Percentiles rank a stretch among this genome's conserved stretches.
phyloP scores from a whole-genome alignment of 805 yeast species.

The Priceomyces haplophilus region DNA sequence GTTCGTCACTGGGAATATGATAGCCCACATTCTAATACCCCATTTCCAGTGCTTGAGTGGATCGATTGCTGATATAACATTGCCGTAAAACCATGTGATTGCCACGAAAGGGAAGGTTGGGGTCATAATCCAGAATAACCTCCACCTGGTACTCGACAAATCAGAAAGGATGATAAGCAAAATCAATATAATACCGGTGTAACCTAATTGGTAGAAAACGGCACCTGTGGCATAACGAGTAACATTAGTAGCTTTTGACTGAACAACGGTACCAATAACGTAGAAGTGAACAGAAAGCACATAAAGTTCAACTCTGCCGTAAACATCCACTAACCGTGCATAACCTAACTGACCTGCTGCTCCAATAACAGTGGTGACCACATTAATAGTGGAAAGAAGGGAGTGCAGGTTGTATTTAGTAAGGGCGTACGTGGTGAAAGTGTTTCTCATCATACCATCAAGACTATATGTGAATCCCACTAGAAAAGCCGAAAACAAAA shows the following conservation, averaged over 20 bases:
- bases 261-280: constrained; percentile 26
- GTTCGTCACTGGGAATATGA: constrained; percentile 18
- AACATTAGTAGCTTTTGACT: constrained; percentile 27
- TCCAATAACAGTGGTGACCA: constrained; percentile 24
- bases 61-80: constrained; percentile 13
- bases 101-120: constrained; percentile 18
- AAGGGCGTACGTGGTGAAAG: constrained; percentile 24
- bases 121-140: constrained; percentile 15
- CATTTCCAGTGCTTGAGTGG: constrained; percentile 13
- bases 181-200: constrained; percentile 15
- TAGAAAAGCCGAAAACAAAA: constrained; percentile 12
- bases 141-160: constrained; percentile 16
- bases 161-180: constrained; percentile 16
- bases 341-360: constrained; percentile 30
- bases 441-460: constrained; percentile 21
- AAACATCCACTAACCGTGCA: constrained; percentile 26
- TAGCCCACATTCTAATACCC: constrained; percentile 23
- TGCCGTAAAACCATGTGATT: constrained; percentile 20
- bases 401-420: constrained; percentile 21
- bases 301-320: constrained; percentile 26
- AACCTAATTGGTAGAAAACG: constrained; percentile 20
- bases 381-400: constrained; percentile 24
- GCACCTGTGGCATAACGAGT: constrained; percentile 29
- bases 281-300: constrained; percentile 21
- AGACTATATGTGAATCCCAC: constrained; percentile 27